Base-by-base conservation (phyloP, 169 alveolate species). In the Plasmodium inui region DNA sequence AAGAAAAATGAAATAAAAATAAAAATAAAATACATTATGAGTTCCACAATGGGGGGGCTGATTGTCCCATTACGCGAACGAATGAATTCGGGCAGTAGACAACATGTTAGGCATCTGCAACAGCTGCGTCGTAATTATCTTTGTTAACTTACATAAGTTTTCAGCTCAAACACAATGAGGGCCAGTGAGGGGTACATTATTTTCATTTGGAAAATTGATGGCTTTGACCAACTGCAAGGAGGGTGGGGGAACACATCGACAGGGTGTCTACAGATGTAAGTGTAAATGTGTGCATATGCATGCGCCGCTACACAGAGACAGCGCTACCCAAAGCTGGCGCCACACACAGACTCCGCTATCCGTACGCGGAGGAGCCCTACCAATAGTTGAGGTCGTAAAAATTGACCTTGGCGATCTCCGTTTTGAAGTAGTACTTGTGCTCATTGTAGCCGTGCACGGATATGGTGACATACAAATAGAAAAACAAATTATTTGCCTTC, bases 391-490 rank as follows among this genome's bases (percentile, higher is more conserved):
- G 28, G 57, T 91, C 95, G 53, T 91, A 91, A 82, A 91, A 91
- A 30, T 91, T 91, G 46, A 91, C 95, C 57, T 91, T 91, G 53
- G 95, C 95, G 19, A 91, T 91, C 61, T 91, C 95, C 72, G 95
- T 91, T 72, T 91, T 91, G 74, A 91, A 91, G 61, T 82, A 91
- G 39, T 82, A 91, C 76, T 91, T 91, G 72, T 91, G 57, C 76
- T 91, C 95, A 46, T 91, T 91, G 44, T 91, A 91, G 12, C 95
- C 95, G 61, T 91, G 95, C 37, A 91, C 50, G 12, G 95, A 91
- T 26, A 91, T 72, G 19, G 95, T 91, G 41, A 91, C 92, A 28
- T 91, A 91, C 30, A 91, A 41, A 82, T 91, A 91, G 82, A 81
- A 91, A 44, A 81, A 91, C 39, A 91, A 82, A 78, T 91, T 91